Percentiles rank a stretch among this genome's conserved stretches.
phyloP scores from a whole-genome alignment of 306 rosid genomes.

The Mimosa pudica region DNA sequence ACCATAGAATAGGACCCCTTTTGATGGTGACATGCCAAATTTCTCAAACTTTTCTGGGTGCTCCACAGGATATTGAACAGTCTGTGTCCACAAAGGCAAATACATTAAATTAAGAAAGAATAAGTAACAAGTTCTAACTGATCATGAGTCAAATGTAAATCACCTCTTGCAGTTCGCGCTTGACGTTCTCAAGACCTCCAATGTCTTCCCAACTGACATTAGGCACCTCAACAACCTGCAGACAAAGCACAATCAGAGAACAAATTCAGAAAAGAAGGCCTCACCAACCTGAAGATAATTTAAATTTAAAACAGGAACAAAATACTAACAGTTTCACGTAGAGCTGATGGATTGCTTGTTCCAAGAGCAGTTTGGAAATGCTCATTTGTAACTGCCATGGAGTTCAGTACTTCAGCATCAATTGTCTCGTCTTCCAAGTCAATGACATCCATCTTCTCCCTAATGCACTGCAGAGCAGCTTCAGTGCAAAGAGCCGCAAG shows the following conservation, averaged over 20 bases:
- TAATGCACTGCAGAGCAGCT: constrained; percentile 68
- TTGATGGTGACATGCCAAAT: constrained; percentile 63
- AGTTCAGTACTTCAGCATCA: constrained; percentile 63
- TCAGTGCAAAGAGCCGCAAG: constrained; percentile 78
- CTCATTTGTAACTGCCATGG: constrained; percentile 66
- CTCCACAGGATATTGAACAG: constrained; percentile 67
- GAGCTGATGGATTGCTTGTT: constrained; percentile 70
- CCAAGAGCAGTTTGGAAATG: constrained; percentile 70
- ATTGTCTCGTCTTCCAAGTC: constrained; percentile 68
- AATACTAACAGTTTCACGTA: constrained; percentile 64
- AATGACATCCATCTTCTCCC: constrained; percentile 74
- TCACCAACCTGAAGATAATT: background rate
- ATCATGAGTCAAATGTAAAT: background rate
- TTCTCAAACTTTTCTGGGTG: constrained; percentile 64
- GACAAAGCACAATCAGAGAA: constrained; percentile 5
- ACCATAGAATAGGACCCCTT: constrained; percentile 61
- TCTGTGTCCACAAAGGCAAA: constrained; percentile 37
- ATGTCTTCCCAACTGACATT: constrained; percentile 58
- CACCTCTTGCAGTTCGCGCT: constrained; percentile 65
- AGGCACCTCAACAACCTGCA: constrained; percentile 62
- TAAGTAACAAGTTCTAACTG: constrained; percentile 1
- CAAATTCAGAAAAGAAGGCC: background rate
- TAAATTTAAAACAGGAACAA: background rate
- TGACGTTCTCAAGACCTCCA: constrained; percentile 65
- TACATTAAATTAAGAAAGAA: background rate